A percentile compares a stretch with the other conserved stretches of the same genome.
Evolutionary conservation across 2,329 filamentous ascomycete species (phyloP).

Genomic region (Alternaria sp.): DNA sequence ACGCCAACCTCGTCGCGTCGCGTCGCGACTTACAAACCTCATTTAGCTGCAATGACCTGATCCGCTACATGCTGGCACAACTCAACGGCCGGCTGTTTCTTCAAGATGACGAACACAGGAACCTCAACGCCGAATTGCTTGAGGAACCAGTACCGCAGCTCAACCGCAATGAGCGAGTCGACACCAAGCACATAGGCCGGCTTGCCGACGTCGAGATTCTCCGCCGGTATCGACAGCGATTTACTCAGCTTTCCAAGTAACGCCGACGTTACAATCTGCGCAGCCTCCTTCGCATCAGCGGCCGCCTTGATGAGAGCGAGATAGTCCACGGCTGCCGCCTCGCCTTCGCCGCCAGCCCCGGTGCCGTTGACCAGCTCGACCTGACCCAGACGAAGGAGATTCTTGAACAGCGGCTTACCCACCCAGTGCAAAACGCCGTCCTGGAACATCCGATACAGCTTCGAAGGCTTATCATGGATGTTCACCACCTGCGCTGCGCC

Average conservation of each 20-base stretch:
- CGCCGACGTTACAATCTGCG: slow-evolving; percentile 1
- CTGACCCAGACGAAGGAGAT: slow-evolving; percentile 10
- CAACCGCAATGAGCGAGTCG: slow-evolving; percentile 34
- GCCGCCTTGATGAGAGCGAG: slow-evolving; percentile 11
- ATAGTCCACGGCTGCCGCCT: slow-evolving; percentile 4
- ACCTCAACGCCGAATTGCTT: slow-evolving; percentile 22
- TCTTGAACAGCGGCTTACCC: slow-evolving; percentile 10
- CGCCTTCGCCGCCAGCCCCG: background rate
- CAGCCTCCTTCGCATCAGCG: slow-evolving; percentile 9
- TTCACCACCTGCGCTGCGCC: slow-evolving; percentile 7
- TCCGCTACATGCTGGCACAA: slow-evolving; percentile 9
- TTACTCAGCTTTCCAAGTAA: slow-evolving; percentile 10
- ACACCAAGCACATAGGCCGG: slow-evolving; percentile 20
- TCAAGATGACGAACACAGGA: slow-evolving; percentile 25
- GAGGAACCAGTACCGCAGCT: slow-evolving; percentile 27
- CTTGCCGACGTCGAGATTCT: slow-evolving; percentile 11
- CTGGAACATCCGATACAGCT: slow-evolving; percentile 13
- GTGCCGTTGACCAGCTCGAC: slow-evolving; percentile 9
- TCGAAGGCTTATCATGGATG: slow-evolving; percentile 8
- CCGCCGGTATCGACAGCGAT: slow-evolving; percentile 9
- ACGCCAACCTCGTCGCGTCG: background rate
- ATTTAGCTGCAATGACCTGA: slow-evolving; percentile 4
- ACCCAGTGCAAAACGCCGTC: slow-evolving; percentile 10
- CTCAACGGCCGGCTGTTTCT: slow-evolving; percentile 10
- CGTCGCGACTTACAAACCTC: background rate